phyloP scores from a whole-genome alignment of 75 land plant genomes.

The Adiantum capillusveneris region DNA sequence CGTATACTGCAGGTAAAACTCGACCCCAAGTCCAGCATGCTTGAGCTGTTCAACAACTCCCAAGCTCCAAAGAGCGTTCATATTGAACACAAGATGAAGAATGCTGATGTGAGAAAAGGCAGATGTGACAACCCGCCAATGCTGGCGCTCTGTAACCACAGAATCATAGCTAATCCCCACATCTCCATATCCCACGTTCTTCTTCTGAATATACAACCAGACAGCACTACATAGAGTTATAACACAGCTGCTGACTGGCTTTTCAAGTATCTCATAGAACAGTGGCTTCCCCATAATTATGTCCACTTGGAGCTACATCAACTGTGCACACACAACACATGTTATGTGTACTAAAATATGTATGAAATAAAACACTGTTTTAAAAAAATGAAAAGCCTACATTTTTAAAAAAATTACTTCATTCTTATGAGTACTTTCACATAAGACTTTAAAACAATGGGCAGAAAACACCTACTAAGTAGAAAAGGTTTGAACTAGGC shows the following conservation, averaged over 20 bases:
- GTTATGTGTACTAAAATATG: no score
- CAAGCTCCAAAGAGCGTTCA: slow-evolving; percentile 99
- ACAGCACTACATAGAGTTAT: slow-evolving; percentile 80
- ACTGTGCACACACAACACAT: not conserved
- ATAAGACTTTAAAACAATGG: no score
- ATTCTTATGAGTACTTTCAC: no score
- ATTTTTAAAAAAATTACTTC: no score
- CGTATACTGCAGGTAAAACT: slow-evolving; percentile 85
- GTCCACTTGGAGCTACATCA: not conserved
- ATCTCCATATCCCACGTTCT: slow-evolving; percentile 63
- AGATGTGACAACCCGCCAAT: slow-evolving; percentile 92
- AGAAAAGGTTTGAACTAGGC: no score
- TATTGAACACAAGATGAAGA: slow-evolving; percentile 92
- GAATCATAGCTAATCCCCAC: slow-evolving; percentile 97
- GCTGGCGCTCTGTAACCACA: slow-evolving; percentile 66
- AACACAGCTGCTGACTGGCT: slow-evolving; percentile 84
- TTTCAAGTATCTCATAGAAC: slow-evolving; percentile 68
- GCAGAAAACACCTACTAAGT: no score
- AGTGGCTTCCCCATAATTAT: slow-evolving; percentile 74
- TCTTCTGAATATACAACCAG: slow-evolving; percentile 94
- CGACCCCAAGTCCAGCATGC: slow-evolving; percentile 57
- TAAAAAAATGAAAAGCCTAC: no score
- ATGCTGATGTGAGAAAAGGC: slow-evolving; percentile 94
- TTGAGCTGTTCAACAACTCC: slow-evolving; percentile 71
- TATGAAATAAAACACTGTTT: no score